These are phyloP conservation scores for Lipomyces sp. DNA, from an alignment of 805 yeast genomes.

Conservation along the genomic window DNA sequence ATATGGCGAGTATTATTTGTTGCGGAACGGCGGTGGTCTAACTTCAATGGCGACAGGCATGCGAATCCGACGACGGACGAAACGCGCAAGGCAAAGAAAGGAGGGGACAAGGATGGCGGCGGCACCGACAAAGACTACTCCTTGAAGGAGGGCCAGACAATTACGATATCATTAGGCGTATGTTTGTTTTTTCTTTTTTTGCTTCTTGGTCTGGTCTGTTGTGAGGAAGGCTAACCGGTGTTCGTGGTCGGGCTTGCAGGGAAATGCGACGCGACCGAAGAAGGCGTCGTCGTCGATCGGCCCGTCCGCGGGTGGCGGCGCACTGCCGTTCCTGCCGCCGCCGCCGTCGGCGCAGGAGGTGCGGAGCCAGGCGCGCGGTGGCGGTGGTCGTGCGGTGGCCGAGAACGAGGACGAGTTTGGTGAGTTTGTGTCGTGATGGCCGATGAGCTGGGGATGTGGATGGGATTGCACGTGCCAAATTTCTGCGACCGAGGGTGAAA, in stretches of 20 bases:
- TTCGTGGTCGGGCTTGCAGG: too few species aligned
- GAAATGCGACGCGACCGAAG: too few species aligned
- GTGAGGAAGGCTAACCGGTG: not conserved
- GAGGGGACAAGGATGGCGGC: not conserved
- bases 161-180: constrained; percentile 30
- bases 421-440: constrained; percentile 9
- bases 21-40: not conserved
- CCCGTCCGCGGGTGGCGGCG: too few species aligned
- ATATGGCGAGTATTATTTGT: not conserved
- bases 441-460: too few species aligned
- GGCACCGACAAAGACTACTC: constrained; percentile 30
- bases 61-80: constrained; percentile 1
- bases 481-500: too few species aligned
- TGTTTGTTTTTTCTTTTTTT: not conserved
- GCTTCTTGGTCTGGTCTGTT: not conserved
- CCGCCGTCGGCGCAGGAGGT: constrained; percentile 33
- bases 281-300: too few species aligned
- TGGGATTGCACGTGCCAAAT: too few species aligned
- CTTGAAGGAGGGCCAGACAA: constrained; percentile 32
- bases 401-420: constrained; percentile 14
- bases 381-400: not conserved
- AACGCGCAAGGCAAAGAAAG: not conserved
- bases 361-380: constrained; percentile 1
- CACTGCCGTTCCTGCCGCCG: constrained; percentile 29
- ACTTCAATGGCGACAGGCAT: not conserved